Conservation (phyloP, 345 rosid genomes). For the Camelina hispida region DNA sequence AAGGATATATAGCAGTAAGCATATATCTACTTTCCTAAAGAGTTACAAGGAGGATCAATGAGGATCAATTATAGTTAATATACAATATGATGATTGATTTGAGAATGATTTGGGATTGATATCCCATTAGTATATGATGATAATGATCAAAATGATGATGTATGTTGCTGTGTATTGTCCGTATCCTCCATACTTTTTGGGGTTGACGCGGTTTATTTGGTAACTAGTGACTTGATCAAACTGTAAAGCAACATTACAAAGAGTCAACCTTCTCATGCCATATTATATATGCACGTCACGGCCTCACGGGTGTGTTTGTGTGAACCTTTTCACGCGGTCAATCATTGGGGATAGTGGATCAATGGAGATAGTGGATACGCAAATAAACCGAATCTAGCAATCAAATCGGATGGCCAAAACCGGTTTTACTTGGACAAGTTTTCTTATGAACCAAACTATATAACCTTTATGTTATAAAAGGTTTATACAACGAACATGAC, state of each 20-base stretch:
- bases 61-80: too few species aligned
- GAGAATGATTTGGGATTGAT: too few species aligned
- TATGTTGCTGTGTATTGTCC: neutral
- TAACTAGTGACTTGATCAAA: conserved; percentile 1
- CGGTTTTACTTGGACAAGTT: conserved; percentile 9
- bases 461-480: neutral
- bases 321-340: conserved; percentile 23
- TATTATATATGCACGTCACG: neutral
- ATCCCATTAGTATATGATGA: neutral
- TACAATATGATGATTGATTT: too few species aligned
- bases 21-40: too few species aligned
- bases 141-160: neutral
- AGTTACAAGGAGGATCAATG: too few species aligned
- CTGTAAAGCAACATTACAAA: neutral
- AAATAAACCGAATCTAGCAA: neutral
- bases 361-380: neutral
- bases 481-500: neutral
- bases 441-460: neutral
- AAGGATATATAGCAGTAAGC: too few species aligned
- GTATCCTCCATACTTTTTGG: neutral
- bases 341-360: conserved; percentile 11
- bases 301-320: neutral
- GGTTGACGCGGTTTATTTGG: conserved; percentile 25
- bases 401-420: neutral
- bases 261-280: conserved; percentile 36